Conservation (phyloP, 768 basidiomycete species). For the Kondoa subrosea region DNA sequence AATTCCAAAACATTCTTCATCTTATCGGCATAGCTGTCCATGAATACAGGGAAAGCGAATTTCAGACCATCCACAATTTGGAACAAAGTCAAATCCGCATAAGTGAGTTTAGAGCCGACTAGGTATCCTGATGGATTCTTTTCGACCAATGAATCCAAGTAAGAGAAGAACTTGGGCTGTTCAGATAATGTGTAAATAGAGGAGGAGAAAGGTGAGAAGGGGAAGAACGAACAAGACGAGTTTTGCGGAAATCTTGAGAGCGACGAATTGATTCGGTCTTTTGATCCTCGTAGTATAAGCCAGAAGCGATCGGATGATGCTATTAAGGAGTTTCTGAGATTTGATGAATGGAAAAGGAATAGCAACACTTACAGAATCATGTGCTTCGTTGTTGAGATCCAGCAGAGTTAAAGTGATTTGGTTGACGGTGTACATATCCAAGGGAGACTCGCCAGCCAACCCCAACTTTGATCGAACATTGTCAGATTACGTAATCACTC, state of each 20-base stretch:
- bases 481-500: not conserved
- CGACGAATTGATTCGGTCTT: constrained; percentile 35
- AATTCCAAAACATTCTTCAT: constrained; percentile 32
- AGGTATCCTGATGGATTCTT: constrained; percentile 27
- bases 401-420: constrained; percentile 20
- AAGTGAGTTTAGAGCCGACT: constrained; percentile 31
- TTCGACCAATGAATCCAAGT: constrained; percentile 33
- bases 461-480: constrained; percentile 8
- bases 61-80: constrained; percentile 33
- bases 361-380: constrained; percentile 18
- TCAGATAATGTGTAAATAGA: not conserved
- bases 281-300: constrained; percentile 36
- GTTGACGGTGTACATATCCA: constrained; percentile 14
- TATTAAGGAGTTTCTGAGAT: not conserved
- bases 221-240: constrained; percentile 32
- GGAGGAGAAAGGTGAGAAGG: constrained; percentile 33
- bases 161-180: constrained; percentile 6
- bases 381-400: constrained; percentile 33
- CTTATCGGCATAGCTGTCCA: constrained; percentile 20
- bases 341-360: not conserved
- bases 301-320: constrained; percentile 34
- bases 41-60: constrained; percentile 33
- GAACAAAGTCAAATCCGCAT: constrained; percentile 38
- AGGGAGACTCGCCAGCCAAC: constrained; percentile 4
- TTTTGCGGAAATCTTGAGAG: constrained; percentile 30